phyloP scores from a whole-genome alignment of 2,329 filamentous ascomycete species.

The Daldinia eschscholtzii region DNA sequence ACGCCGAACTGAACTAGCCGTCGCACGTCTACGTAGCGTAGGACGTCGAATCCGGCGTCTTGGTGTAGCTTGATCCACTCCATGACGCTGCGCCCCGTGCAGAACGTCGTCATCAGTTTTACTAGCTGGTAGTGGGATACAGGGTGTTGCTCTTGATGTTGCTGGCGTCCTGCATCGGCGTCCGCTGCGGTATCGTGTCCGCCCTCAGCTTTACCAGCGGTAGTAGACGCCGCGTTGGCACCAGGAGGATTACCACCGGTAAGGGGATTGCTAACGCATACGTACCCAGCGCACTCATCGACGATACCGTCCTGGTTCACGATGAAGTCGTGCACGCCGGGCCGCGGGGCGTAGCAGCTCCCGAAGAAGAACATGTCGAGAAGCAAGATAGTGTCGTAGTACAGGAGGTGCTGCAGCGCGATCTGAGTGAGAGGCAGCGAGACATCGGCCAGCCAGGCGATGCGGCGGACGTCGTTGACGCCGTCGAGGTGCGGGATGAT shows the following conservation, averaged over 20 bases:
- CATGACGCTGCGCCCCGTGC: conserved; percentile 84
- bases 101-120: conserved; percentile 86
- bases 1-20: conserved; percentile 95
- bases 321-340: conserved; percentile 84
- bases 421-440: conserved; percentile 88
- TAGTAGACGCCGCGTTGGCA: background rate
- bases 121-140: conserved; percentile 76
- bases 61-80: conserved; percentile 87
- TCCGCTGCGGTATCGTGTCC: background rate
- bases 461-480: conserved; percentile 87
- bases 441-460: conserved; percentile 86
- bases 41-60: conserved; percentile 71
- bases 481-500: conserved; percentile 91
- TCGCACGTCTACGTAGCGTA: conserved; percentile 85
- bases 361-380: conserved; percentile 96
- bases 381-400: conserved; percentile 90
- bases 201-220: background rate
- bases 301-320: conserved; percentile 79
- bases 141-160: conserved; percentile 28
- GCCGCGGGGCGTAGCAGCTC: conserved; percentile 86
- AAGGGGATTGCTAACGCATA: conserved; percentile 62
- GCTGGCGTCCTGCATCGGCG: conserved; percentile 26
- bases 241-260: background rate
- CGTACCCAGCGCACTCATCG: conserved; percentile 89
- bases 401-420: conserved; percentile 88